Conservation (phyloP, 352 stramenopile species). For the Phytopythium delawarense region DNA sequence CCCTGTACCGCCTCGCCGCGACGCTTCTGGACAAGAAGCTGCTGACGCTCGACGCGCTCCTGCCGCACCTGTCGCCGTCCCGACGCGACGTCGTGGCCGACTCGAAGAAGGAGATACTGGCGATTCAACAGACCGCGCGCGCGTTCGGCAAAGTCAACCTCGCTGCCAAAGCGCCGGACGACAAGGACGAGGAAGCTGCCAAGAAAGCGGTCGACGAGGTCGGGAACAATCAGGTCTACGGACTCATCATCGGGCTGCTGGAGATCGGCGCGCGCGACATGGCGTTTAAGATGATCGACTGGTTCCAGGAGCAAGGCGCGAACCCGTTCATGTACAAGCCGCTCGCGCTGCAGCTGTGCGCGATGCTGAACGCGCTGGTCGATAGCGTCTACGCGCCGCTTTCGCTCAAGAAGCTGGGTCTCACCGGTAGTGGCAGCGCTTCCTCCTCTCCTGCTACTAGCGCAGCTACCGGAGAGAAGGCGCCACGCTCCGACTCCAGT, state of each 20-base stretch:
- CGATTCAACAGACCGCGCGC: constrained; percentile 10
- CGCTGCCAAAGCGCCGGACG: constrained; percentile 40
- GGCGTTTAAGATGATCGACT: constrained; percentile 78
- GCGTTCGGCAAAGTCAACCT: constrained; percentile 78
- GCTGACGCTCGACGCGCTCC: constrained; percentile 66
- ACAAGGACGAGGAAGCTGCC: constrained; percentile 22
- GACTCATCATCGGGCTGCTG: constrained; percentile 74
- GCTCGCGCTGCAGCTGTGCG: constrained; percentile 58
- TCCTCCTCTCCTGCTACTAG: not conserved
- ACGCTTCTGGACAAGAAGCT: constrained; percentile 82
- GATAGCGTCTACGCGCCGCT: constrained; percentile 47
- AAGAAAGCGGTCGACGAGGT: constrained; percentile 19
- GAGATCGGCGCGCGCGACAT: constrained; percentile 61
- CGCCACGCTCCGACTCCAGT: not conserved
- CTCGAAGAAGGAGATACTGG: constrained; percentile 34
- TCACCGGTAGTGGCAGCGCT: constrained; percentile 14
- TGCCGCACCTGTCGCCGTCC: constrained; percentile 75
- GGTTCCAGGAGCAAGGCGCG: constrained; percentile 61
- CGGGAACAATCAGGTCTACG: constrained; percentile 75
- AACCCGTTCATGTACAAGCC: constrained; percentile 67
- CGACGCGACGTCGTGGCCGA: constrained; percentile 63
- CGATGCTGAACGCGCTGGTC: constrained; percentile 64
- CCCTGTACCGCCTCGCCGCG: constrained; percentile 85
- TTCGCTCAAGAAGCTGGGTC: constrained; percentile 45
- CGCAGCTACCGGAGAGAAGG: not conserved